These are phyloP conservation scores for Mimosa bimucronata DNA, from an alignment of 306 rosid genomes.

Conservation along the genomic window DNA sequence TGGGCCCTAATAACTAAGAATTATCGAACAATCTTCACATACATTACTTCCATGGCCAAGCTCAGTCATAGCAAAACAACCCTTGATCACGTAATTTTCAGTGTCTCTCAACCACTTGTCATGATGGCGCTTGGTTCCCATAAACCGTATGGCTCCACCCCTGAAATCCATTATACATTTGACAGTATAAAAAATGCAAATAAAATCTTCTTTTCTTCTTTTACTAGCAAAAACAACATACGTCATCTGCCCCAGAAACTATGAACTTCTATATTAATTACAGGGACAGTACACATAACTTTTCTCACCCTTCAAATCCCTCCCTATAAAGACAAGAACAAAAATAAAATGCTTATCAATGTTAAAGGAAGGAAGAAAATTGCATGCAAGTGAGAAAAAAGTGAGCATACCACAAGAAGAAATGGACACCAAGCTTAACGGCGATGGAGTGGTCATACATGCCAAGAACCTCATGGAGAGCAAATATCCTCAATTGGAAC, in stretches of 20 bases:
- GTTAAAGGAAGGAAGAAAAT: background rate
- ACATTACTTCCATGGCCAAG: conserved; percentile 98
- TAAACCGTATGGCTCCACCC: conserved; percentile 85
- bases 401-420: conserved; percentile 63
- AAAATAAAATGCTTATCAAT: background rate
- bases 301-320: background rate
- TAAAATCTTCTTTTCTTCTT: background rate
- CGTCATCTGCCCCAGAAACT: background rate
- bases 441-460: conserved; percentile 81
- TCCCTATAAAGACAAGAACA: background rate
- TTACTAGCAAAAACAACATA: background rate
- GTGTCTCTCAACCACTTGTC: conserved; percentile 80
- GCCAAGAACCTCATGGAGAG: conserved; percentile 59
- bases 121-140: conserved; percentile 87
- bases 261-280: background rate
- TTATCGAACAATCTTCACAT: conserved; percentile 49
- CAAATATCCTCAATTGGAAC: conserved; percentile 63
- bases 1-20: conserved; percentile 24
- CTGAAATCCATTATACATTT: conserved; percentile 52
- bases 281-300: background rate
- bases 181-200: background rate
- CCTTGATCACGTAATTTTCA: conserved; percentile 67
- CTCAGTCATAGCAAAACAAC: conserved; percentile 96
- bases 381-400: background rate
- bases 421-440: conserved; percentile 82